A percentile compares a stretch with the other conserved stretches of the same genome.
Evolutionary conservation across 352 stramenopile species (phyloP).

Genomic region (Pythium insidiosum): DNA sequence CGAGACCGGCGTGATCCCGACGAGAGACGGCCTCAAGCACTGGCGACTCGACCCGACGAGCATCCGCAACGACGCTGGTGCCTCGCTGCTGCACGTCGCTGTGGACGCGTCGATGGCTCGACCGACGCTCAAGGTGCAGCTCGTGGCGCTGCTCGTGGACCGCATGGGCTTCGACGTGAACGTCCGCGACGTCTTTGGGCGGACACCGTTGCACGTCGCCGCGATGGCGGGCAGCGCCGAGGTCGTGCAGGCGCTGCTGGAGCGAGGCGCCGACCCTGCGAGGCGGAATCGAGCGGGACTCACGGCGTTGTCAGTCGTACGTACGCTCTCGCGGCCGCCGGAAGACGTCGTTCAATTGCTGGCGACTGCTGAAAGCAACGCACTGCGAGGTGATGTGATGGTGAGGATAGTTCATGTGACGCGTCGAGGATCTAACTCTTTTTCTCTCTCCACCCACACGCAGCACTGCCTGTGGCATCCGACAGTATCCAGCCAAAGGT

Average conservation of each 20-base stretch:
- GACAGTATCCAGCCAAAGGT: constrained; percentile 4
- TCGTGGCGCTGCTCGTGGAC: constrained; percentile 59
- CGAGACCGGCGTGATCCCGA: constrained; percentile 66
- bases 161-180: constrained; percentile 67
- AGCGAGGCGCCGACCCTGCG: constrained; percentile 34
- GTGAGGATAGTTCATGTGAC: neutral
- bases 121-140: constrained; percentile 57
- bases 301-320: constrained; percentile 55
- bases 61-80: constrained; percentile 56
- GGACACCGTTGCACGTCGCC: constrained; percentile 63
- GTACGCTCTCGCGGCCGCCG: constrained; percentile 50
- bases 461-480: constrained; percentile 1
- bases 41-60: constrained; percentile 53
- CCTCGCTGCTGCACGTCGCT: constrained; percentile 57
- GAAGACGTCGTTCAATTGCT: constrained; percentile 62
- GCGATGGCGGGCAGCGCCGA: constrained; percentile 57
- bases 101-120: constrained; percentile 60
- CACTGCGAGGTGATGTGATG: constrained; percentile 3
- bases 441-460: no score
- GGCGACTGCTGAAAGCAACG: constrained; percentile 25
- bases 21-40: constrained; percentile 66
- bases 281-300: constrained; percentile 49
- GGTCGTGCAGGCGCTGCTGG: constrained; percentile 46
- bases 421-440: neutral
- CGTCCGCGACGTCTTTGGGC: constrained; percentile 58